Conservation (phyloP, 495 filamentous ascomycete species). For the Ascodesmis nigricans region DNA sequence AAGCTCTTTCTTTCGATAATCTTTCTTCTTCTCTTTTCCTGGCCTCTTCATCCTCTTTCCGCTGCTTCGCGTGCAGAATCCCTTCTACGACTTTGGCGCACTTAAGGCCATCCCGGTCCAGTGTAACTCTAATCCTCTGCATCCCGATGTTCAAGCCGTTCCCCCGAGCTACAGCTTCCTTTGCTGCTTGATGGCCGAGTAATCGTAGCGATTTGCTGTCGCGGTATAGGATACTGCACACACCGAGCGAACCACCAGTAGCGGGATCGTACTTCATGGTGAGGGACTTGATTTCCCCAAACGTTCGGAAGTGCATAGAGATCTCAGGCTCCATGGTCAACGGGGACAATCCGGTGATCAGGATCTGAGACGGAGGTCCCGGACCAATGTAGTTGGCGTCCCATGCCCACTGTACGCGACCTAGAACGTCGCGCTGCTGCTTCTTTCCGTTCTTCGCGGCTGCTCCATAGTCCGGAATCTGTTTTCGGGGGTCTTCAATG, state of each 20-base stretch:
- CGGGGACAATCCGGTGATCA: constrained; percentile 85
- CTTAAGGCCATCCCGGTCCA: constrained; percentile 66
- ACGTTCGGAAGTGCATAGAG: constrained; percentile 57
- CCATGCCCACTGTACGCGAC: constrained; percentile 49
- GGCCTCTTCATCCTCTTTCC: constrained; percentile 28
- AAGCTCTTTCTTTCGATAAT: constrained; percentile 4
- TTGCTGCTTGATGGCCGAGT: constrained; percentile 51
- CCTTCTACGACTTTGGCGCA: constrained; percentile 51
- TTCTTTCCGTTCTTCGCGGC: constrained; percentile 32
- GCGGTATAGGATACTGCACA: constrained; percentile 74
- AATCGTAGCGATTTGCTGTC: constrained; percentile 38
- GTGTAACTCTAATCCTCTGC: constrained; percentile 52
- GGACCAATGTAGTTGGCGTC: constrained; percentile 73
- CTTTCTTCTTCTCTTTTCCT: constrained; percentile 10
- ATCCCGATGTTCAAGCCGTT: constrained; percentile 50
- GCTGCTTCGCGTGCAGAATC: constrained; percentile 40
- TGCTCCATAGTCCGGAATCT: constrained; percentile 44
- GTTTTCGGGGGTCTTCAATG: constrained; percentile 26
- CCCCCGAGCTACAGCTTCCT: constrained; percentile 47
- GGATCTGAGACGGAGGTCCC: constrained; percentile 69
- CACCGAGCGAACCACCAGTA: constrained; percentile 76
- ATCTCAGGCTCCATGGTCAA: constrained; percentile 59
- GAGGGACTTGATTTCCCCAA: constrained; percentile 71
- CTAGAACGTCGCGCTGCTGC: constrained; percentile 52
- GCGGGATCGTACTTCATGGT: constrained; percentile 81